Evolutionary conservation across 2,329 filamentous ascomycete species (phyloP).

Genomic region (Trichoderma arundinaceum): DNA sequence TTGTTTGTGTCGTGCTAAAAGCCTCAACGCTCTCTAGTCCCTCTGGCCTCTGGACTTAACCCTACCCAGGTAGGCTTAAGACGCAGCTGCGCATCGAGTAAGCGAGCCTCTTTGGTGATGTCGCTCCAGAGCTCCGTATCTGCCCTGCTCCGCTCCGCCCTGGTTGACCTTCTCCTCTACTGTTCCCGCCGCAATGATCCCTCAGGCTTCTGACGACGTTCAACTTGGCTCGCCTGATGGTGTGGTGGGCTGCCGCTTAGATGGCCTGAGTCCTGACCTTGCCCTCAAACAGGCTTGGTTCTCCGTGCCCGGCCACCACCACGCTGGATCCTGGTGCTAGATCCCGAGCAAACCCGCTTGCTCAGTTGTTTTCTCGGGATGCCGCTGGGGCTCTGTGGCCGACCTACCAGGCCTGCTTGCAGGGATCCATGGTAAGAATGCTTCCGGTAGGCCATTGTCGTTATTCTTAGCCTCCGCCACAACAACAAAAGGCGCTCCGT

Average conservation of each 20-base stretch:
- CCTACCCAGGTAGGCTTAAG: conserved; percentile 17
- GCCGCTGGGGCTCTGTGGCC: conserved; percentile 12
- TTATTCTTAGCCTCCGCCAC: conserved; percentile 24
- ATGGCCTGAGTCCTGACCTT: conserved; percentile 30
- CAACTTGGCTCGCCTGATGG: conserved; percentile 28
- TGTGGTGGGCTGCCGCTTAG: conserved; percentile 24
- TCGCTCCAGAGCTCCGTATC: conserved; percentile 5
- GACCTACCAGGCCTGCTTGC: conserved; percentile 8
- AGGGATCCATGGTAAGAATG: conserved; percentile 27
- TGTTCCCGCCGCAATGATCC: conserved; percentile 2
- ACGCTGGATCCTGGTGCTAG: conserved; percentile 25
- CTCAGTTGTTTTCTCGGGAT: conserved; percentile 21
- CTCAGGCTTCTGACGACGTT: conserved; percentile 22
- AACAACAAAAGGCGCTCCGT: not conserved
- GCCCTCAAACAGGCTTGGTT: conserved; percentile 30
- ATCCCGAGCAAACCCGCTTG: conserved; percentile 32
- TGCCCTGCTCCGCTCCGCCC: conserved; percentile 8
- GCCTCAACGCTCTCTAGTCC: conserved; percentile 21
- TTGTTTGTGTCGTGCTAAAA: conserved; percentile 26
- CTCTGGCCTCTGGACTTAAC: conserved; percentile 12
- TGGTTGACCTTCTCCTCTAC: not conserved
- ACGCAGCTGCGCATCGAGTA: conserved; percentile 5
- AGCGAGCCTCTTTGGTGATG: conserved; percentile 18
- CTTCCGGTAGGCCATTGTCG: conserved; percentile 27
- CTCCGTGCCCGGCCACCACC: conserved; percentile 28